Evolutionary conservation across 2,329 filamentous ascomycete genomes (phyloP), one percentile per base, ranked within the genome.

Genomic region (Sporothrix inflata): DNA sequence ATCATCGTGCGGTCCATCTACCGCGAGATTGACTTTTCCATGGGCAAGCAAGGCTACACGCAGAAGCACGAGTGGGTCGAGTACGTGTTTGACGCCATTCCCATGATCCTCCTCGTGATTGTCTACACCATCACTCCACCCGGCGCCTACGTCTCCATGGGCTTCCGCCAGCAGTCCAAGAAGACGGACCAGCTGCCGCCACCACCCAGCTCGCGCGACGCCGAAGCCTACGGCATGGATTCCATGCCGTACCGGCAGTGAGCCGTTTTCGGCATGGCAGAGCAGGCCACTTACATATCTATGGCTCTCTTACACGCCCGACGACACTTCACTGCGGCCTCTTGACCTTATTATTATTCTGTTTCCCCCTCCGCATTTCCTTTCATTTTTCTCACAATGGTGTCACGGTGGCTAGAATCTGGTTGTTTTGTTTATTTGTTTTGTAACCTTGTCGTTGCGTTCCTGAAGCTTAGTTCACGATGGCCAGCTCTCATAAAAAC

Each of bases 21-120:
- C 73, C 78, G 79, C 57, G 75, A 78, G 65, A 73, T 79, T 27
- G 78, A 80, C 30, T 80, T 79, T 53, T 74, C 75, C 34, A 70
- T 77, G 67, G 78, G 79, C 45, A 73, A 76, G 47, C 42, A 24
- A 11, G 77, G 76, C 30, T 72, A 75, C 57, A 74, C 76, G 4
- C 73, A 76, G 63, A 69, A 68, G 63, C 71, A 79, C 66, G 79
- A 81, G 74, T 80, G 75, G 76, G 30, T 42, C 19, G 14, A 19
- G 3, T 81, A 80, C 71, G 75, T 80, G 42, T 75, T 81, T n/a
- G 79, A 81, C 65, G 76, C 78, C 19, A 73, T 80, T 12, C 79
- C 79, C 0, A 79, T 81, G 63, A 73, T 78, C 53, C 27, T 79
- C 5, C 75, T 79, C 38, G 75, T 75, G 7, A 67, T 75, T 34